Conservation (phyloP, 192 early-diverging fungal genomes). For the Coemansia sp. region DNA sequence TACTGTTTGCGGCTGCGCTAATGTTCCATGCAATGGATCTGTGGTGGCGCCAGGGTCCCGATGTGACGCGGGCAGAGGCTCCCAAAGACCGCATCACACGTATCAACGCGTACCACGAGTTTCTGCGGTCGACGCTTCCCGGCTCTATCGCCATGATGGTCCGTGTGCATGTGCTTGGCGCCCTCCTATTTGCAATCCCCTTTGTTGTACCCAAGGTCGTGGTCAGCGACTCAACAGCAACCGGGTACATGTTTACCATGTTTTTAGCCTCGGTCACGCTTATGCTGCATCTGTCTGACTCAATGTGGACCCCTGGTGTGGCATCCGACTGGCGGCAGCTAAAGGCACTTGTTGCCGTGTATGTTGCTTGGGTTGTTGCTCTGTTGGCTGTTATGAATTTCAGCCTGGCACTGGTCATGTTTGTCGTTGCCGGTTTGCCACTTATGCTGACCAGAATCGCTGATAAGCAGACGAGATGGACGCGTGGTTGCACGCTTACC, state of each 20-base stretch:
- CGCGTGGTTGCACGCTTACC: conserved; percentile 6
- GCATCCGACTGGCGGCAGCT: conserved; percentile 46
- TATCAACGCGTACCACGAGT: conserved; percentile 36
- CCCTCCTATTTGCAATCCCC: conserved; percentile 25
- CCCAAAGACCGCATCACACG: conserved; percentile 40
- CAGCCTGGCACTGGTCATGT: conserved; percentile 62
- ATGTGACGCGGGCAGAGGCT: conserved; percentile 27
- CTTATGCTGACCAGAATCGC: conserved; percentile 57
- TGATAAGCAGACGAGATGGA: conserved; percentile 5
- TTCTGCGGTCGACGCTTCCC: conserved; percentile 37
- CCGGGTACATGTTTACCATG: conserved; percentile 33
- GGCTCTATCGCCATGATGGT: conserved; percentile 22
- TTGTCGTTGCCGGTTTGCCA: conserved; percentile 59
- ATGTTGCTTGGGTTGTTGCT: conserved; percentile 60
- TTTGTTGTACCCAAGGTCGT: conserved; percentile 18
- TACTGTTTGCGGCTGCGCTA: too few species aligned
- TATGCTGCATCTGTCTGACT: conserved; percentile 58
- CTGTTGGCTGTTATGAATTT: conserved; percentile 72
- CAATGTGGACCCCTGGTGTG: conserved; percentile 40
- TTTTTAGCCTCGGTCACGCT: conserved; percentile 32
- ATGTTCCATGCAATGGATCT: conserved; percentile 62
- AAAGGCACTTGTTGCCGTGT: conserved; percentile 32
- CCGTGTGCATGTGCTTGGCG: conserved; percentile 51
- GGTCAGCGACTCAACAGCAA: conserved; percentile 19
- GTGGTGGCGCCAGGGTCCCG: conserved; percentile 49